These are phyloP conservation scores for Claviceps paspali DNA, from an alignment of 2,329 filamentous ascomycete species.

Conservation along the genomic window DNA sequence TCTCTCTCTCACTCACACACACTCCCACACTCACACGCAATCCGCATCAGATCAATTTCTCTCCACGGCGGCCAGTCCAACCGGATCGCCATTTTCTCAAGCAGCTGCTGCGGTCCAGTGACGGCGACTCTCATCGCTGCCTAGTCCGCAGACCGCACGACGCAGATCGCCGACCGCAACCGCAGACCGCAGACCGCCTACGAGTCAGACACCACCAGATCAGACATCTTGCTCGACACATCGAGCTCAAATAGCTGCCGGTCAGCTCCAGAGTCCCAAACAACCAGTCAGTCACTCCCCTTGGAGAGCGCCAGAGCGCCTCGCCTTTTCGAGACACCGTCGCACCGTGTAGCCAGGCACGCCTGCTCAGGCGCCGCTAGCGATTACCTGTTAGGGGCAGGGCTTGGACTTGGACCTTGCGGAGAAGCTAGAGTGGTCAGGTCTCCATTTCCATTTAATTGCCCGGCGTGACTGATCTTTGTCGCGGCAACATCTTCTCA, in stretches of 20 bases:
- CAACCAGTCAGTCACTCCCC: no score
- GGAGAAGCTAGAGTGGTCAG: slow-evolving; percentile 1
- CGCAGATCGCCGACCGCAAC: neutral
- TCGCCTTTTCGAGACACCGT: slow-evolving; percentile 1
- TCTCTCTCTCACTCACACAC: no score
- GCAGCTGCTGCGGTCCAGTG: neutral
- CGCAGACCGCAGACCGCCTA: neutral
- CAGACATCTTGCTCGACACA: neutral
- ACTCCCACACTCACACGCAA: neutral
- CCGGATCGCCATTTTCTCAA: slow-evolving; percentile 1
- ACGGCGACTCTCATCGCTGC: neutral
- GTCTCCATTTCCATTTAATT: neutral
- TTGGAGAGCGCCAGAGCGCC: neutral
- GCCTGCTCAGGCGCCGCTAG: slow-evolving; percentile 6
- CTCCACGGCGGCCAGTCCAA: neutral
- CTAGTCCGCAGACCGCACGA: neutral
- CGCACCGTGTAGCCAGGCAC: slow-evolving; percentile 8
- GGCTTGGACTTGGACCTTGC: slow-evolving; percentile 1
- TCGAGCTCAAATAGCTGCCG: neutral
- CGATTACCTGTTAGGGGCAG: slow-evolving; percentile 4
- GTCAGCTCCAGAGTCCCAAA: neutral
- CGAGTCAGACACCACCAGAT: neutral
- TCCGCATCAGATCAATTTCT: neutral
- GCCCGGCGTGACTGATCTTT: neutral
- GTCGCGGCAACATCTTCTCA: neutral